These are phyloP conservation scores for Eucalyptus grandis DNA, from an alignment of 345 rosid genomes.

Conservation along the genomic window DNA sequence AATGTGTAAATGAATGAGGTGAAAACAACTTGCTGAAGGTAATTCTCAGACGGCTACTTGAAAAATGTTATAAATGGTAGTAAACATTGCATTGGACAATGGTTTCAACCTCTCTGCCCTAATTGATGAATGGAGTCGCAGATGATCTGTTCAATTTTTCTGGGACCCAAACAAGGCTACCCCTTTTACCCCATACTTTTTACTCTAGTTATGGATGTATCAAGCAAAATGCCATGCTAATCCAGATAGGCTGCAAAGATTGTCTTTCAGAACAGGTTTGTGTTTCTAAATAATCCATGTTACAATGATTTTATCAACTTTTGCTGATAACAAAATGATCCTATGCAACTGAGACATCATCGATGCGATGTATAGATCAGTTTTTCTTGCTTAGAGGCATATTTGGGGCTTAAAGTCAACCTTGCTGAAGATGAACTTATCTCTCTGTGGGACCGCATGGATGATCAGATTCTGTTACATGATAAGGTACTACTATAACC, in stretches of 20 bases:
- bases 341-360: not conserved
- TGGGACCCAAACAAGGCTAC: not conserved
- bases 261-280: not conserved
- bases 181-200: not conserved
- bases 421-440: not conserved
- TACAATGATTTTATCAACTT: not conserved
- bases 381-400: not conserved
- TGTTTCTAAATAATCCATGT: not conserved
- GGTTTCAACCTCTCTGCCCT: not conserved
- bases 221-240: not conserved
- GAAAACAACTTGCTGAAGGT: not conserved
- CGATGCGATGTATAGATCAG: not conserved
- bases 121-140: too few species aligned
- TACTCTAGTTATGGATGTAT: not conserved
- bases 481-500: not conserved
- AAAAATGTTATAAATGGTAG: not conserved
- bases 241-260: not conserved
- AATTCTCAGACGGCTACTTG: not conserved
- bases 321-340: not conserved
- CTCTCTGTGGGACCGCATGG: not conserved
- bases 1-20: not conserved
- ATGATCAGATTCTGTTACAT: not conserved
- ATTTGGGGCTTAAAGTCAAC: not conserved
- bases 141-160: not conserved
- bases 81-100: too few species aligned